Percentiles rank a stretch among this genome's conserved stretches.
These are phyloP conservation scores for Golubevia pallescens DNA, from an alignment of 1,284 basidiomycete species.

Conservation along the genomic window DNA sequence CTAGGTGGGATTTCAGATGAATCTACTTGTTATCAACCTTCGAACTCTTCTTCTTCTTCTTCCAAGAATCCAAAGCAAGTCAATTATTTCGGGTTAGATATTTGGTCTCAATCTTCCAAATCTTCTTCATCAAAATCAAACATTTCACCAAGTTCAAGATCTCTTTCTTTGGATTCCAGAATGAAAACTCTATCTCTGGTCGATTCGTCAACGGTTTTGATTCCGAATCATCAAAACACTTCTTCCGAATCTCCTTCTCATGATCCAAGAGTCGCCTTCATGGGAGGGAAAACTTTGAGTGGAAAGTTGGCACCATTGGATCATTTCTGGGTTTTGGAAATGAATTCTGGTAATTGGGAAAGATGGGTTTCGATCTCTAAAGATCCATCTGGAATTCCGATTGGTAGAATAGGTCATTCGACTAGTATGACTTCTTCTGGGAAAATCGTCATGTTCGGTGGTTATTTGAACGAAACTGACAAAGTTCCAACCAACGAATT, in stretches of 20 bases:
- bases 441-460: slow-evolving; percentile 46
- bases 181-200: slow-evolving; percentile 13
- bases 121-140: slow-evolving; percentile 1
- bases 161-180: slow-evolving; percentile 25
- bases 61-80: neutral
- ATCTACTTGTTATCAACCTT: neutral
- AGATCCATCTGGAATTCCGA: slow-evolving; percentile 24
- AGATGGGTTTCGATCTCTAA: slow-evolving; percentile 21
- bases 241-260: neutral
- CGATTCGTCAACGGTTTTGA: slow-evolving; percentile 17
- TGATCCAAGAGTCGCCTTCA: slow-evolving; percentile 23
- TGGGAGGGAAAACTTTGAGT: slow-evolving; percentile 34
- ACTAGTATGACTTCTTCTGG: slow-evolving; percentile 35
- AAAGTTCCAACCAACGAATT: slow-evolving; percentile 31
- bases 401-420: slow-evolving; percentile 41
- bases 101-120: neutral
- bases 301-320: slow-evolving; percentile 20
- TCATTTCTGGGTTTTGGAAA: slow-evolving; percentile 42
- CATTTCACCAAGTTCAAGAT: slow-evolving; percentile 15
- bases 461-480: slow-evolving; percentile 18
- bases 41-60: too few relatives aligned
- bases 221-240: slow-evolving; percentile 16
- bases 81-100: slow-evolving; percentile 15
- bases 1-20: neutral
- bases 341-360: slow-evolving; percentile 33